Conservation (phyloP, 2,329 filamentous ascomycete genomes). For the Aspergillus sp. region DNA sequence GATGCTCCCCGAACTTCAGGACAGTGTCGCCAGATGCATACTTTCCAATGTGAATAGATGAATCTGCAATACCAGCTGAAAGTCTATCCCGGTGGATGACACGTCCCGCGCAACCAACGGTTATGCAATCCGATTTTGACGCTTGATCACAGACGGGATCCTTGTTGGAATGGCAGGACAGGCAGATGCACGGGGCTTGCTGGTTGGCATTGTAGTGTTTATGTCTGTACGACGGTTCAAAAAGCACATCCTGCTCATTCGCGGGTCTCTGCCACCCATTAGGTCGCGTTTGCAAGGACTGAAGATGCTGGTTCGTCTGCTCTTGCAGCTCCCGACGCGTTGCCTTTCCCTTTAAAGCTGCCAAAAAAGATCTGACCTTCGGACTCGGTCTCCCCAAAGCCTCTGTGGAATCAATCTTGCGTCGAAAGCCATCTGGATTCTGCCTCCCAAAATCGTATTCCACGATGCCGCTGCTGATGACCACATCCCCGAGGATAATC, state of each 20-base stretch:
- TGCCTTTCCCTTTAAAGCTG: background rate
- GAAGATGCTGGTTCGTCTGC: background rate
- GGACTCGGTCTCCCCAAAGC: background rate
- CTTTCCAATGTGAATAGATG: slow-evolving; percentile 3
- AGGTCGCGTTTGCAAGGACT: background rate
- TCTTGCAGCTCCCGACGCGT: background rate
- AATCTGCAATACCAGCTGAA: background rate
- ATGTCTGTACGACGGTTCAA: background rate
- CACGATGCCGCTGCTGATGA: background rate
- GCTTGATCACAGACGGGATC: no score
- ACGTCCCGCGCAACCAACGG: no score
- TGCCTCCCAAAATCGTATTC: slow-evolving; percentile 6
- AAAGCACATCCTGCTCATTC: background rate
- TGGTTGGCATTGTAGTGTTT: background rate
- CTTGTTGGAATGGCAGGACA: background rate
- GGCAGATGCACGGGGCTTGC: background rate
- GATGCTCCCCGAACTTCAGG: slow-evolving; percentile 12
- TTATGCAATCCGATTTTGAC: no score
- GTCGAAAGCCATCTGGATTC: slow-evolving; percentile 1
- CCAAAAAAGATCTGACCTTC: background rate
- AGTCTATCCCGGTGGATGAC: background rate
- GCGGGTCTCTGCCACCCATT: background rate
- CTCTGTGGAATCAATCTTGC: background rate
- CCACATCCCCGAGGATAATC: background rate
- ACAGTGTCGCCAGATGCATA: slow-evolving; percentile 12